Evolutionary conservation across 139 green algal genomes (phyloP).

Genomic region (Astrephomene gubernaculifera): DNA sequence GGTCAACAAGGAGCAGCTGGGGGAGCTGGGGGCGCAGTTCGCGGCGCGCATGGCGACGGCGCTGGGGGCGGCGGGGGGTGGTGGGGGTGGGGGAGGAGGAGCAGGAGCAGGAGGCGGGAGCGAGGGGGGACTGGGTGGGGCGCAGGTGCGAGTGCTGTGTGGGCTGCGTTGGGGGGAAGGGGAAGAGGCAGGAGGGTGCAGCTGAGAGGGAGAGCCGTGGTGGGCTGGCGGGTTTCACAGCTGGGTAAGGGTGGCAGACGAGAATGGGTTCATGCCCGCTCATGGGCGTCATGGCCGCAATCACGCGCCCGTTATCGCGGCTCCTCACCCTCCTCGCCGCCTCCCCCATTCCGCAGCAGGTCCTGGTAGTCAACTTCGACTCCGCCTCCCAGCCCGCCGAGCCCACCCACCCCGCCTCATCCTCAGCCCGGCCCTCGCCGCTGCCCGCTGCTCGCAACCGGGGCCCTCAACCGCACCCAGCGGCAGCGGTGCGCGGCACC

Average conservation of each 20-base stretch:
- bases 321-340: too few species aligned
- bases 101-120: not conserved
- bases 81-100: not conserved
- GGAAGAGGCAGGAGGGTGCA: too few species aligned
- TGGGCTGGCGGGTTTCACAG: too few species aligned
- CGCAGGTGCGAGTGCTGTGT: not conserved
- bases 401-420: not conserved
- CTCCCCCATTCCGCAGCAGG: not conserved
- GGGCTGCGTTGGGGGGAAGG: not conserved
- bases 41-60: conserved; percentile 24
- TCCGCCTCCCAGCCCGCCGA: not conserved
- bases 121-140: not conserved
- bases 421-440: not conserved
- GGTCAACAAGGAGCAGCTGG: conserved; percentile 47
- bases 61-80: not conserved
- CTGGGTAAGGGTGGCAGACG: too few species aligned
- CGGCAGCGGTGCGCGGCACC: too few species aligned
- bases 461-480: too few species aligned
- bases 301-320: too few species aligned
- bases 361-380: conserved; percentile 22
- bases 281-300: too few species aligned
- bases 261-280: too few species aligned
- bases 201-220: too few species aligned
- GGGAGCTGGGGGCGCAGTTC: conserved; percentile 47
- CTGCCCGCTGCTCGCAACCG: not conserved